These are phyloP conservation scores for Phytophthora sojae DNA, from an alignment of 352 stramenopile species.

Conservation along the genomic window DNA sequence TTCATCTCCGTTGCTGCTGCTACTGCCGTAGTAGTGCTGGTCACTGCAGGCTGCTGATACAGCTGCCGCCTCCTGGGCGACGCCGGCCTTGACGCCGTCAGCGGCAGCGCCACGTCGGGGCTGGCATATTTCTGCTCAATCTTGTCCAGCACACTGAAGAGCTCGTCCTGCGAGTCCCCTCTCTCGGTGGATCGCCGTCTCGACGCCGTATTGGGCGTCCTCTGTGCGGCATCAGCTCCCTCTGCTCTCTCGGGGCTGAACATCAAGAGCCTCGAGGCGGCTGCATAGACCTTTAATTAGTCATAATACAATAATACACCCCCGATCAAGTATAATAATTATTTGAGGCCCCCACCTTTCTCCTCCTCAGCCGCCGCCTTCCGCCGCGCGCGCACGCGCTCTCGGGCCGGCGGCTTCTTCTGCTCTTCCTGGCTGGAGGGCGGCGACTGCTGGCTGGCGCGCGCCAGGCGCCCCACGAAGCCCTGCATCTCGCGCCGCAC, in stretches of 20 bases:
- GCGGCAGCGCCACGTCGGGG: slow-evolving; percentile 21
- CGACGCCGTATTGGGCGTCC: slow-evolving; percentile 2
- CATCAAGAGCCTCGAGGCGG: slow-evolving; percentile 56
- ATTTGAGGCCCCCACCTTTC: slow-evolving; percentile 19
- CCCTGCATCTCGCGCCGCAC: slow-evolving; percentile 75
- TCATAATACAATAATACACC: not conserved
- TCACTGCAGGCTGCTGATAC: not conserved
- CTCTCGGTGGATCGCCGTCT: slow-evolving; percentile 23
- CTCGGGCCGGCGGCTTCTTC: slow-evolving; percentile 3
- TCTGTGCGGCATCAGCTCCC: not conserved
- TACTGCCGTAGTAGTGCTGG: slow-evolving; percentile 1
- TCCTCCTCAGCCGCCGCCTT: slow-evolving; percentile 26
- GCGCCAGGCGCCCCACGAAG: slow-evolving; percentile 67
- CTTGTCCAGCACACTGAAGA: slow-evolving; percentile 66
- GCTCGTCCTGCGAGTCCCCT: slow-evolving; percentile 65
- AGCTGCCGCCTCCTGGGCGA: not conserved
- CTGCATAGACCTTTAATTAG: slow-evolving; percentile 1
- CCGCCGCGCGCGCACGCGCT: slow-evolving; percentile 8
- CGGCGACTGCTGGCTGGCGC: slow-evolving; percentile 60
- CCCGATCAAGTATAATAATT: too few species aligned
- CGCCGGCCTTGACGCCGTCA: slow-evolving; percentile 1
- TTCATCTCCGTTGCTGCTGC: slow-evolving; percentile 6
- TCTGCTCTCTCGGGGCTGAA: slow-evolving; percentile 42
- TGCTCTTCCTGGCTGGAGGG: slow-evolving; percentile 24
- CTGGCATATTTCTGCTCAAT: slow-evolving; percentile 70